Evolutionary conservation across 106 monocot genomes (phyloP), one percentile per base, ranked within the genome.

Genomic region (Narthecium ossifragum): DNA sequence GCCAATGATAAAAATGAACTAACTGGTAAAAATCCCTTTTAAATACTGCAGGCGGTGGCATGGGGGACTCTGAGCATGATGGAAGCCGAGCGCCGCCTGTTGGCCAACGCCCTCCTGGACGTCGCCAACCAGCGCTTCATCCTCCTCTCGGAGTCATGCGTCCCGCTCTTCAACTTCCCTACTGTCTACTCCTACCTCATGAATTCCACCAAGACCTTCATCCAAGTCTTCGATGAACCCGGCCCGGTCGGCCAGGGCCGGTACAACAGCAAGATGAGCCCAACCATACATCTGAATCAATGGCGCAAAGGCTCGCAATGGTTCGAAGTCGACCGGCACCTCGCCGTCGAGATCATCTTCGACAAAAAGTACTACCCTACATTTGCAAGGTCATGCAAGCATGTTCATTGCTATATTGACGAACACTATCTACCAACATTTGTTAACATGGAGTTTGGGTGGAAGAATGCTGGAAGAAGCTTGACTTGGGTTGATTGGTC

Each of bases 401-500:
- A 15, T 1, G 17, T n/a, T n/a, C n/a, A 51, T 0, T 90, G 90
- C 63, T 86, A 74, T 34, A 64, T 51, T 0, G 86, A 96, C 45
- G 94, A 96, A 56, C 94, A 96, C 66, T 90, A 96, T 57, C 25
- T 96, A 21, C 75, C 90, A 8, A 96, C 90, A 9, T 48, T 84
- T 11, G 47, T 90, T 40, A 63, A 26, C 40, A 33, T 70, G 12
- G 54, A 46, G 14, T 71, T 60, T 9, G 51, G 67, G 51, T 4
- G 22, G 31, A 46, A 27, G n/a, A 82, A 64, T 13, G 60, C 83
- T 2, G 84, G 86, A 59, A 28, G 94, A 58, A 96, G 78, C 70
- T 17, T 96, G 52, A 96, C 94, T 31, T 86, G 90, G 94, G 89
- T 90, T 1, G 82, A 86, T 28, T 90, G 94, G 94, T 72, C 83